Evolutionary conservation across 768 basidiomycete genomes (phyloP).

Genomic region (Cubamyces sp.): DNA sequence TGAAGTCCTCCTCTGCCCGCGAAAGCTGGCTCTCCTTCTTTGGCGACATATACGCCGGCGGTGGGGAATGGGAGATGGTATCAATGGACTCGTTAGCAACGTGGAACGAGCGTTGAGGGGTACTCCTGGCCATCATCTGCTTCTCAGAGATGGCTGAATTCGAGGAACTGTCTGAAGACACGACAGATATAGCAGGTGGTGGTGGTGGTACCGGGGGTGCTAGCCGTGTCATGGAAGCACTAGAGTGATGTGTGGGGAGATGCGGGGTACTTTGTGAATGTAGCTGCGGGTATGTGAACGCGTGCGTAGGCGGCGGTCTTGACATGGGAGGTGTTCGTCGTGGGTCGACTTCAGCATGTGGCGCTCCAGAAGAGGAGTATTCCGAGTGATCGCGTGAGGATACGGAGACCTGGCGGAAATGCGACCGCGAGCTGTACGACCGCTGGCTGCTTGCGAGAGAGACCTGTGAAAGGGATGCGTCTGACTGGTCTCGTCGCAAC

Average conservation of each 20-base stretch:
- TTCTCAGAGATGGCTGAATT: slow-evolving; percentile 23
- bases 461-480: slow-evolving; percentile 26
- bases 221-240: slow-evolving; percentile 15
- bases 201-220: slow-evolving; percentile 19
- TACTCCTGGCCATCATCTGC: slow-evolving; percentile 35
- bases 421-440: slow-evolving; percentile 19
- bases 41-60: slow-evolving; percentile 48
- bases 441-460: slow-evolving; percentile 23
- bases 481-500: slow-evolving; percentile 24
- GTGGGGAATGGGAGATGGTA: slow-evolving; percentile 42
- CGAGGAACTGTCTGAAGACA: slow-evolving; percentile 23
- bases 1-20: slow-evolving; percentile 23
- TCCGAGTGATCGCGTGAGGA: slow-evolving; percentile 21
- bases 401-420: slow-evolving; percentile 19
- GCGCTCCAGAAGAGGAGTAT: slow-evolving; percentile 7
- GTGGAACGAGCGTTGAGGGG: slow-evolving; percentile 46
- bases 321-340: slow-evolving; percentile 12
- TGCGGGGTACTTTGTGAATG: slow-evolving; percentile 23
- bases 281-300: slow-evolving; percentile 20
- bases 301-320: slow-evolving; percentile 18
- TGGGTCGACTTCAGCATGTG: slow-evolving; percentile 3
- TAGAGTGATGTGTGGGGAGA: slow-evolving; percentile 13
- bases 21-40: slow-evolving; percentile 21
- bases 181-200: slow-evolving; percentile 18
- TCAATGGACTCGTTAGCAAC: slow-evolving; percentile 44